Conservation (phyloP, 352 stramenopile genomes). For the Elongisporangium senticosum region DNA sequence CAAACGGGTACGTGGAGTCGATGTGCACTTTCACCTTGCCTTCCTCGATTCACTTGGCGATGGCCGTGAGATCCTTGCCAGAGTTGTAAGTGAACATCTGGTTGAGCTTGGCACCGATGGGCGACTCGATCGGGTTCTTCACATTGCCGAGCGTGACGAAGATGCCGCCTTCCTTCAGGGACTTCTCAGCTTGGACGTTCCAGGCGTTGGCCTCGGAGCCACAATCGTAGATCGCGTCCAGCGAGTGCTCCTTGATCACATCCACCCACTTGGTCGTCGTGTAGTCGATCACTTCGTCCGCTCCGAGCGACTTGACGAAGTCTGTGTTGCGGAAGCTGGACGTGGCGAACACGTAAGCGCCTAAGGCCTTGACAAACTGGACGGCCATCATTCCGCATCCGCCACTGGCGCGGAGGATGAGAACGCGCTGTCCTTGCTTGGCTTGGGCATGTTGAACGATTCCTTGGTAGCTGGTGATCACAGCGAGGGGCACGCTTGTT, state of each 20-base stretch:
- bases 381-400: conserved; percentile 41
- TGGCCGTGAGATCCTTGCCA: too few relatives aligned
- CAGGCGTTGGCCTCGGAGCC: conserved; percentile 13
- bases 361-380: conserved; percentile 40
- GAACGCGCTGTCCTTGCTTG: conserved; percentile 14
- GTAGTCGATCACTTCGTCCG: conserved; percentile 42
- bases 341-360: conserved; percentile 22
- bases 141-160: conserved; percentile 19
- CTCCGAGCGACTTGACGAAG: conserved; percentile 27
- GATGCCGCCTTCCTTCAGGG: conserved; percentile 19
- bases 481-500: conserved; percentile 18
- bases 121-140: conserved; percentile 27
- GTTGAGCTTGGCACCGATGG: conserved; percentile 13
- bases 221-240: conserved; percentile 27
- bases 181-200: conserved; percentile 12
- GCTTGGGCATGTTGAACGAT: conserved; percentile 16
- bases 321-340: conserved; percentile 29
- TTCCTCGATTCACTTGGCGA: conserved; percentile 14
- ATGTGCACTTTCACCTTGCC: conserved; percentile 20
- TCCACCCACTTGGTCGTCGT: conserved; percentile 28
- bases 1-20: conserved; percentile 31
- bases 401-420: conserved; percentile 48
- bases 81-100: conserved; percentile 7
- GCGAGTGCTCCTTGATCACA: conserved; percentile 16
- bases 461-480: conserved; percentile 27